phyloP scores from a whole-genome alignment of 441 rosid genomes.

The Codiaeum variegatum region DNA sequence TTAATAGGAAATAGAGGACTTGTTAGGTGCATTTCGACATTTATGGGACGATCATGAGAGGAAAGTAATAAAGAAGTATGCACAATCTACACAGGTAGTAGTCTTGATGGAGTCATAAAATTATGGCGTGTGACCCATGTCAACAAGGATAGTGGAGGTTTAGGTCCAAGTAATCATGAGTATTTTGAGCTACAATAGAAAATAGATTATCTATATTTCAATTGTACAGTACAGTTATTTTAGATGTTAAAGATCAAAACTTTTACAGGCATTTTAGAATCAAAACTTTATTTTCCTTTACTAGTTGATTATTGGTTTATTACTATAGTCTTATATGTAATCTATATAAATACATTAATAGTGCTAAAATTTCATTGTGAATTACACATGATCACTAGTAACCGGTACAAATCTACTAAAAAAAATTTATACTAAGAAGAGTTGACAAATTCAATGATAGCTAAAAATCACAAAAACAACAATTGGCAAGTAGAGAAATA shows the following conservation, averaged over 20 bases:
- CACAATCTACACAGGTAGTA: slow-evolving; percentile 45
- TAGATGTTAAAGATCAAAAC: neutral
- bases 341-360: too few species aligned
- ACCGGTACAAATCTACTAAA: neutral
- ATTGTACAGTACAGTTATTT: slow-evolving; percentile 4
- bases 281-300: neutral
- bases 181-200: slow-evolving; percentile 30
- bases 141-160: slow-evolving; percentile 15
- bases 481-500: neutral
- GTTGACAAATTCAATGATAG: neutral
- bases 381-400: neutral
- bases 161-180: slow-evolving; percentile 12
- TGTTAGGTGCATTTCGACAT: slow-evolving; percentile 32
- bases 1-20: slow-evolving; percentile 45
- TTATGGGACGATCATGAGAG: slow-evolving; percentile 22
- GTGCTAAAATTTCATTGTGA: too few species aligned
- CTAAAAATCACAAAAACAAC: neutral
- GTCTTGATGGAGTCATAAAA: slow-evolving; percentile 54
- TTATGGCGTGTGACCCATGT: slow-evolving; percentile 34
- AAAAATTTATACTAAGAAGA: neutral
- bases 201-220: neutral
- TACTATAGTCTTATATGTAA: too few species aligned
- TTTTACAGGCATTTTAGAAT: too few species aligned
- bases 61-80: slow-evolving; percentile 32
- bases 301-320: neutral